A percentile compares a stretch with the other conserved stretches of the same genome.
Conservation (phyloP, 2,329 filamentous ascomycete genomes). For the Boeremia lycopersici region DNA sequence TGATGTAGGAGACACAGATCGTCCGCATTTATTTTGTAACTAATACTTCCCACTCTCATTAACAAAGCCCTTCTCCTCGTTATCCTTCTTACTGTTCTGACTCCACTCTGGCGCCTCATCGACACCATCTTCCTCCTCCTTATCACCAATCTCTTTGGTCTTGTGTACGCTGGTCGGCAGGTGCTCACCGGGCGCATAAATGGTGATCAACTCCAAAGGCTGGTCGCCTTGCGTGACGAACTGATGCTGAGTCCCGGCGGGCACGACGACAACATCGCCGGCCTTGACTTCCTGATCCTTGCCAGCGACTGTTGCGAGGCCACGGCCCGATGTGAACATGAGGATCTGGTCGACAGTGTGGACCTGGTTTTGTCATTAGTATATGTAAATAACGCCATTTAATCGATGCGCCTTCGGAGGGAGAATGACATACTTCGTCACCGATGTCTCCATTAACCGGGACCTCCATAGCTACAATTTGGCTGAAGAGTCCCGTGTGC, state of each 20-base stretch:
- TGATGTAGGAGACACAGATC: no score
- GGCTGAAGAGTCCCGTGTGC: constrained; percentile 66
- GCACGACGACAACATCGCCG: constrained; percentile 65
- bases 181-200: constrained; percentile 69
- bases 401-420: background rate
- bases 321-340: constrained; percentile 66
- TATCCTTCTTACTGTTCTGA: constrained; percentile 61
- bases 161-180: constrained; percentile 64
- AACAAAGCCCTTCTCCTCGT: constrained; percentile 62
- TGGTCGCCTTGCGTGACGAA: constrained; percentile 66
- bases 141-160: constrained; percentile 67
- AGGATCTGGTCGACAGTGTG: constrained; percentile 70
- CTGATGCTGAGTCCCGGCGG: constrained; percentile 69
- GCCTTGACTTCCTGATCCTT: constrained; percentile 63
- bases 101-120: constrained; percentile 68
- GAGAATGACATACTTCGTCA: constrained; percentile 59
- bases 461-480: constrained; percentile 69
- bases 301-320: constrained; percentile 63
- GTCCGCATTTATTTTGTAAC: background rate
- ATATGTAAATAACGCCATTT: background rate
- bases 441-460: constrained; percentile 69
- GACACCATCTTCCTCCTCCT: constrained; percentile 65
- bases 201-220: constrained; percentile 66
- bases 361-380: constrained; percentile 22
- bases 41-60: constrained; percentile 49